A percentile compares a stretch with the other conserved stretches of the same genome.
Evolutionary conservation across 176 grass and related monocot genomes (phyloP).

Genomic region (Pontederia crassipes): DNA sequence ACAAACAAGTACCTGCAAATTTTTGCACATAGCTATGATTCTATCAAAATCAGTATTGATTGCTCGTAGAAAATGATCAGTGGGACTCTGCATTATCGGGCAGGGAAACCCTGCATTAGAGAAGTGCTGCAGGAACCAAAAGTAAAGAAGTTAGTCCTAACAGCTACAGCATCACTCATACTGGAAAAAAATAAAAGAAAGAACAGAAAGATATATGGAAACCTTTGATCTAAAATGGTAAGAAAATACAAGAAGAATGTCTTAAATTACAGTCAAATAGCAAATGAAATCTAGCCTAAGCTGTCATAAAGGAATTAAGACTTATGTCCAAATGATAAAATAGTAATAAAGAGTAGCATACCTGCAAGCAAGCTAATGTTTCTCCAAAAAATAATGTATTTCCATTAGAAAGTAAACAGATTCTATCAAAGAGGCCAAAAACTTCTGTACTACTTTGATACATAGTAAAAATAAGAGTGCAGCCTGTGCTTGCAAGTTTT

Average conservation of each 20-base stretch:
- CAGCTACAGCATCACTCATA: too few species aligned
- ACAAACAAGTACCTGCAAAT: slow-evolving; percentile 49
- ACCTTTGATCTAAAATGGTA: too few species aligned
- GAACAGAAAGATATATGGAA: too few species aligned
- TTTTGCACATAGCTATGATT: slow-evolving; percentile 98
- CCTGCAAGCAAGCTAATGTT: slow-evolving; percentile 91
- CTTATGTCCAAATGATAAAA: not conserved
- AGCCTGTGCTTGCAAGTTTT: slow-evolving; percentile 99
- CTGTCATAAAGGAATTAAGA: too few species aligned
- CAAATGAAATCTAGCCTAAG: too few species aligned
- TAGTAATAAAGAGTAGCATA: slow-evolving; percentile 15
- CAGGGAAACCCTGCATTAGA: slow-evolving; percentile 99
- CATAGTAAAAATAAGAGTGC: slow-evolving; percentile 95
- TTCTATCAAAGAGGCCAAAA: slow-evolving; percentile 93
- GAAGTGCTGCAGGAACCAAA: slow-evolving; percentile 65
- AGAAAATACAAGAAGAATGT: too few species aligned
- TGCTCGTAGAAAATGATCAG: slow-evolving; percentile 90
- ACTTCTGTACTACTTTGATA: slow-evolving; percentile 98
- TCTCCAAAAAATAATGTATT: slow-evolving; percentile 96
- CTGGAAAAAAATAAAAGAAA: too few species aligned
- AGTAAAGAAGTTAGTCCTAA: not conserved
- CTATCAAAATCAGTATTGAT: slow-evolving; percentile 97
- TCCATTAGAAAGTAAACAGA: slow-evolving; percentile 95
- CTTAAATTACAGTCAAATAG: too few species aligned
- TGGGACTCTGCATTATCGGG: slow-evolving; percentile 99